These are phyloP conservation scores for Xylariaceae sp. DNA, from an alignment of 2,329 filamentous ascomycete genomes.

Conservation along the genomic window DNA sequence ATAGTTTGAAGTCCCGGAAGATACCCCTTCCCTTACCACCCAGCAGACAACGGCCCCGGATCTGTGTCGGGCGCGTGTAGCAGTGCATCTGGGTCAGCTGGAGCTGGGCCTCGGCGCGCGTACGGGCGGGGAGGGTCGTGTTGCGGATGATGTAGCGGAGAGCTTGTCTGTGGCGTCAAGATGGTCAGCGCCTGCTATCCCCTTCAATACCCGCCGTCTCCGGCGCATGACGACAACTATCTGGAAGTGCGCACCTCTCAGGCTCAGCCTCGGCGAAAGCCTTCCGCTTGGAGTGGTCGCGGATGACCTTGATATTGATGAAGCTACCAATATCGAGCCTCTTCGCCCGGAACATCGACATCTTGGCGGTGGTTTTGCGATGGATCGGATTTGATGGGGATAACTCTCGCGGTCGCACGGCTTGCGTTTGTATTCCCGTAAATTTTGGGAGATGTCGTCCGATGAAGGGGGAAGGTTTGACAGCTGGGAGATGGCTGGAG, in stretches of 20 bases:
- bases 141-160: constrained; percentile 92
- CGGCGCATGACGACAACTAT: no score
- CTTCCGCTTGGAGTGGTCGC: constrained; percentile 95
- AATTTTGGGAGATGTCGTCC: constrained; percentile 23
- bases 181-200: constrained; percentile 1
- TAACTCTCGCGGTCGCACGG: background rate
- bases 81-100: constrained; percentile 92
- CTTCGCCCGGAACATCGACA: constrained; percentile 85
- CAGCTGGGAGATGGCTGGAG: constrained; percentile 1
- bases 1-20: constrained; percentile 84
- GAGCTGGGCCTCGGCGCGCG: constrained; percentile 86
- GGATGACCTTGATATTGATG: constrained; percentile 78
- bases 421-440: background rate
- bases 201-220: background rate
- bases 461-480: background rate
- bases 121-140: constrained; percentile 72
- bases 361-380: constrained; percentile 37
- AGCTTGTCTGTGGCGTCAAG: constrained; percentile 66
- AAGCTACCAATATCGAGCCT: constrained; percentile 86
- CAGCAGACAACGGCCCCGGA: constrained; percentile 87
- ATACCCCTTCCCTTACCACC: constrained; percentile 88
- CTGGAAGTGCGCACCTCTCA: constrained; percentile 60
- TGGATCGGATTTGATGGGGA: constrained; percentile 2
- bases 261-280: constrained; percentile 82
- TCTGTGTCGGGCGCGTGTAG: constrained; percentile 90